These are phyloP conservation scores for Akanthomyces lecanii DNA, from an alignment of 2,329 filamentous ascomycete species.

Conservation along the genomic window DNA sequence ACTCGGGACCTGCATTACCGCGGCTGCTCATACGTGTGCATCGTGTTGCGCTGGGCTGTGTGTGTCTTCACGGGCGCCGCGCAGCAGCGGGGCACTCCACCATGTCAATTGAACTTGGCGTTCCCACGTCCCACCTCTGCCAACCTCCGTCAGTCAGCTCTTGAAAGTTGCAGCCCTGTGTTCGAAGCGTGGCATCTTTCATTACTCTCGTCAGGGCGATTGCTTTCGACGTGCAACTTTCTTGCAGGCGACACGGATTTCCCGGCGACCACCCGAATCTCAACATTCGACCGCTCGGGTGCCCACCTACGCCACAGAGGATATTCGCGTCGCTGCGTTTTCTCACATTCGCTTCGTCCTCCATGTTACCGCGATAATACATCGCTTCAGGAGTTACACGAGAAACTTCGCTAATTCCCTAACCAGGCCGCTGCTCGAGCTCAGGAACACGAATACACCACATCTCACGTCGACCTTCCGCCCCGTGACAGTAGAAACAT, in stretches of 20 bases:
- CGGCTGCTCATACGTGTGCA: background rate
- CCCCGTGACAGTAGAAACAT: slow-evolving; percentile 24
- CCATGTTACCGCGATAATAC: slow-evolving; percentile 15
- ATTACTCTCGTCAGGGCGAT: background rate
- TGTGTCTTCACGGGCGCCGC: background rate
- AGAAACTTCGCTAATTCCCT: background rate
- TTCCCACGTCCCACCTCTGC: background rate
- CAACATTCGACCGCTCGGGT: slow-evolving; percentile 8
- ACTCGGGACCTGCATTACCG: slow-evolving; percentile 6
- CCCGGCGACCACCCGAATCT: background rate
- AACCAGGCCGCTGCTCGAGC: slow-evolving; percentile 4
- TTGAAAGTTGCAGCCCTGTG: slow-evolving; percentile 8
- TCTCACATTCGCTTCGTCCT: slow-evolving; percentile 10
- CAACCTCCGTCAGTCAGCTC: background rate
- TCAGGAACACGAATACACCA: background rate
- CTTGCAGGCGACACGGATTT: background rate
- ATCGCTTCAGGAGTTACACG: slow-evolving; percentile 11
- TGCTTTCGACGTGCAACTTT: background rate
- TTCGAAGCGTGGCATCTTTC: slow-evolving; percentile 2
- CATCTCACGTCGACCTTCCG: slow-evolving; percentile 9
- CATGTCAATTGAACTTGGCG: slow-evolving; percentile 6
- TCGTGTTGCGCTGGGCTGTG: background rate
- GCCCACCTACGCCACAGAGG: background rate
- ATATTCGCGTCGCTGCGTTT: slow-evolving; percentile 8
- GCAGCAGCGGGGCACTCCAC: slow-evolving; percentile 6